Evolutionary conservation across 441 rosid genomes (phyloP).

Genomic region (Brassica balearica): DNA sequence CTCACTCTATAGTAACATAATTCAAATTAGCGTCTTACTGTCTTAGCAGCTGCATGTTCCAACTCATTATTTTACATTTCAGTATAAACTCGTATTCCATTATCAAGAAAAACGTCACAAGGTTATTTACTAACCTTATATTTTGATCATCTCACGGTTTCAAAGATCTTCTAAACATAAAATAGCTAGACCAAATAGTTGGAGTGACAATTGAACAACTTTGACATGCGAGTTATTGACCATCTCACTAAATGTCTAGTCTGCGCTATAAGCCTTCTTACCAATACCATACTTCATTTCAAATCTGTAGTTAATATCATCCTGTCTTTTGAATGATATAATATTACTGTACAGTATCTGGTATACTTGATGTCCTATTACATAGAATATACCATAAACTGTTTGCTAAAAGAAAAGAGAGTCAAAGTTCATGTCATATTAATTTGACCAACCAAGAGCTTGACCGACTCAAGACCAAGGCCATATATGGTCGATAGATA

Average conservation of each 20-base stretch:
- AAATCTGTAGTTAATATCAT: background rate
- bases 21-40: too few relatives aligned
- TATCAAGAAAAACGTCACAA: background rate
- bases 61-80: background rate
- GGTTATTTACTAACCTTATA: background rate
- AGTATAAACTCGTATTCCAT: background rate
- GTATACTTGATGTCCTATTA: background rate
- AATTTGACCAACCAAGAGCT: conserved; percentile 37
- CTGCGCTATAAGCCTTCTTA: conserved; percentile 19
- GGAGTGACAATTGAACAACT: conserved; percentile 15
- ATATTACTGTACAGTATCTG: conserved; percentile 10
- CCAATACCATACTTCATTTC: background rate
- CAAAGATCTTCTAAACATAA: background rate
- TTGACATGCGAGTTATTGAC: conserved; percentile 33
- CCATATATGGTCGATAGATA: background rate
- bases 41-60: too few relatives aligned
- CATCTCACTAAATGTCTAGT: background rate
- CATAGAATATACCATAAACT: background rate
- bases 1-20: too few relatives aligned
- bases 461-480: conserved; percentile 23
- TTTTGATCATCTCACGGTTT: conserved; percentile 11
- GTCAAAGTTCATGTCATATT: conserved; percentile 31
- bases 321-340: background rate
- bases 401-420: background rate
- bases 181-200: conserved; percentile 18